Evolutionary conservation across 1,284 basidiomycete species (phyloP).

Genomic region (Rhodotorula sp.): DNA sequence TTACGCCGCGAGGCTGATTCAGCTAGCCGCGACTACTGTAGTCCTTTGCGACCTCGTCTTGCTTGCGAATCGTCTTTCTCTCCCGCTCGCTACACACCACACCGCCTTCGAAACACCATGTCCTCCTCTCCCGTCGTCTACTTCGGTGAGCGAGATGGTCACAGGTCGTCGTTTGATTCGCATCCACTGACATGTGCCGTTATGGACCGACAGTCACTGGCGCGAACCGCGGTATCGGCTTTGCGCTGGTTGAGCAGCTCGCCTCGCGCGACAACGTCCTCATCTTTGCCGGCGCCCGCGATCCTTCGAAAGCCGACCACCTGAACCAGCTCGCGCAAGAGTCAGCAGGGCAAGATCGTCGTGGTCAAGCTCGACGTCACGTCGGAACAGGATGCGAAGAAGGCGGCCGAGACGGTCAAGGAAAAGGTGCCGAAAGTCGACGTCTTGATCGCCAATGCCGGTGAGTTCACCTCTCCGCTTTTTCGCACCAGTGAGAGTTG

Average conservation of each 20-base stretch:
- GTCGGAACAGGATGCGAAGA: constrained; percentile 10
- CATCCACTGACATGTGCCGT: not conserved
- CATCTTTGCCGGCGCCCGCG: constrained; percentile 41
- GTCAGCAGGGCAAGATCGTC: constrained; percentile 1
- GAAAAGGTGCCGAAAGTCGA: constrained; percentile 21
- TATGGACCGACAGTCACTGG: constrained; percentile 5
- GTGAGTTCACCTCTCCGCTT: not conserved
- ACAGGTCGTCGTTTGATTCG: no score
- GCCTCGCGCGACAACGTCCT: constrained; percentile 19
- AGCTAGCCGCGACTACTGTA: no score
- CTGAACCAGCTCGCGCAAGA: not conserved
- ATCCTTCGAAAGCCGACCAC: constrained; percentile 19
- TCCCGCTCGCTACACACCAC: no score
- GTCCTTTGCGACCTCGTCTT: no score
- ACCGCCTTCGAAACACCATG: not conserved
- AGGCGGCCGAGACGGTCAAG: constrained; percentile 12
- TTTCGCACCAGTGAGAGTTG: not conserved
- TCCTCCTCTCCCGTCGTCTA: no score
- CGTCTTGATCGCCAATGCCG: constrained; percentile 32
- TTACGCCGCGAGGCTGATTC: no score
- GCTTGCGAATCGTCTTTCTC: no score
- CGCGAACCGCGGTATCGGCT: constrained; percentile 28
- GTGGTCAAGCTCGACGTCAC: constrained; percentile 24
- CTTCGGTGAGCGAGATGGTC: no score
- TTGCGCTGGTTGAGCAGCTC: constrained; percentile 36